Evolutionary conservation across 1,284 basidiomycete species (phyloP).

Genomic region (Lentinula novae-zelandiae): DNA sequence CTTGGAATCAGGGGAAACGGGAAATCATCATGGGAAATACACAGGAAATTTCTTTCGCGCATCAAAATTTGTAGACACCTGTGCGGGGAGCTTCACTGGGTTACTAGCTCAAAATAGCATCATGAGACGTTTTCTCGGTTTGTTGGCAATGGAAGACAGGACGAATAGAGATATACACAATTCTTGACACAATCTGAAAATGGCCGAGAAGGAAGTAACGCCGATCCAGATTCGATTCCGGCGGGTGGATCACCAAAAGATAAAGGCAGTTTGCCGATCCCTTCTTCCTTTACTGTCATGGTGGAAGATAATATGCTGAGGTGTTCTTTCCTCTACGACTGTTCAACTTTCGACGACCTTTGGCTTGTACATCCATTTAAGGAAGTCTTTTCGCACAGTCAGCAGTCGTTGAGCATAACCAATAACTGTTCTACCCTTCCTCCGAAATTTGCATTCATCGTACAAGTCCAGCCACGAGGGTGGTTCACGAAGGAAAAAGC

Average conservation of each 20-base stretch:
- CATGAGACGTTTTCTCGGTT: neutral
- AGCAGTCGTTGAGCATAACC: neutral
- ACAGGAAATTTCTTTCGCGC: neutral
- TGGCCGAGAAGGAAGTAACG: slow-evolving; percentile 7
- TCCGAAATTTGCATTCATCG: neutral
- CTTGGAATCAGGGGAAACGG: neutral
- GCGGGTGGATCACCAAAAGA: neutral
- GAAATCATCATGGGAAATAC: neutral
- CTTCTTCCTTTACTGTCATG: neutral
- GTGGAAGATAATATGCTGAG: neutral
- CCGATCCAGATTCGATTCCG: slow-evolving; percentile 8
- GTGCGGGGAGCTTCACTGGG: neutral
- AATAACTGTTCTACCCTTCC: neutral
- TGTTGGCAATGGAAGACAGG: neutral
- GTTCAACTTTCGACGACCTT: neutral
- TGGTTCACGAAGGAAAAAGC: neutral
- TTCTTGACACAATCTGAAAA: slow-evolving; percentile 7
- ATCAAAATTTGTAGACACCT: neutral
- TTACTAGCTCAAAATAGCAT: slow-evolving; percentile 4
- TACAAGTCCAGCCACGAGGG: neutral
- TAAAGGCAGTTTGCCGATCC: slow-evolving; percentile 1
- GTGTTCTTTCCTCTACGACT: neutral
- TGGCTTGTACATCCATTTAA: neutral
- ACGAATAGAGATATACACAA: slow-evolving; percentile 1
- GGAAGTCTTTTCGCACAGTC: neutral